Evolutionary conservation across 1,284 basidiomycete genomes (phyloP), one percentile per base, ranked within the genome.

Genomic region (Trichosporon sp.): DNA sequence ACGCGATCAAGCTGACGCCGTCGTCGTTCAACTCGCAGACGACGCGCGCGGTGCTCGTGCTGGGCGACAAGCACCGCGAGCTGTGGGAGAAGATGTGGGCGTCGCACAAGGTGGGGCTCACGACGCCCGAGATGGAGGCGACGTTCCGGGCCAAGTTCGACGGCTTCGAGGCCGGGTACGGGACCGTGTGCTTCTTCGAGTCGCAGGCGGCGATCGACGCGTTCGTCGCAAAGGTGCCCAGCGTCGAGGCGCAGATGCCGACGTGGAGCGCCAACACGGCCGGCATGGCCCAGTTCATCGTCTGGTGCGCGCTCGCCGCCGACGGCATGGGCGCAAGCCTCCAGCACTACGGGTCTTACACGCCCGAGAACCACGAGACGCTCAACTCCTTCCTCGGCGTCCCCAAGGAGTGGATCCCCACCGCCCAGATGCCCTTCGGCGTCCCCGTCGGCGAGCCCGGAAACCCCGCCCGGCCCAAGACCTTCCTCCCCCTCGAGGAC

Each of bases 121-220:
- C 31, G 12, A 21, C 44, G 18, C 64, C 51, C 34, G 62, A 32
- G 68, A 72, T 67, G 32, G 65, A 62, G 29, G 42, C 70, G 42
- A 64, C 47, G 56, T 60, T 32, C 56, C 35, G 66, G 35, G 51
- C 62, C 64, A 72, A 63, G 63, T 64, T 72, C 21, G 68, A 65
- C 34, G 80, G 78, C 73, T 76, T 85, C 47, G 75, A 76, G 44
- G 74, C 62, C 38, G 85, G 80, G 11, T 79, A 83, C 69, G 86
- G 85, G 31, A 85, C 86, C 9, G 80, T 86, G 51, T 71, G 85
- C 60, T 84, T 86, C 77, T 86, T 83, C 71, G 83, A 84, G 65
- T 83, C 84, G 74, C 80, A 85, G 72, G 77, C 80, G 32, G 81
- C 80, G 5, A 75, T 84, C 66, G 81, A 85, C 18, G 72, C 75